These are phyloP conservation scores for Macrocystidia cucumis DNA, from an alignment of 1,284 basidiomycete species.

Conservation along the genomic window DNA sequence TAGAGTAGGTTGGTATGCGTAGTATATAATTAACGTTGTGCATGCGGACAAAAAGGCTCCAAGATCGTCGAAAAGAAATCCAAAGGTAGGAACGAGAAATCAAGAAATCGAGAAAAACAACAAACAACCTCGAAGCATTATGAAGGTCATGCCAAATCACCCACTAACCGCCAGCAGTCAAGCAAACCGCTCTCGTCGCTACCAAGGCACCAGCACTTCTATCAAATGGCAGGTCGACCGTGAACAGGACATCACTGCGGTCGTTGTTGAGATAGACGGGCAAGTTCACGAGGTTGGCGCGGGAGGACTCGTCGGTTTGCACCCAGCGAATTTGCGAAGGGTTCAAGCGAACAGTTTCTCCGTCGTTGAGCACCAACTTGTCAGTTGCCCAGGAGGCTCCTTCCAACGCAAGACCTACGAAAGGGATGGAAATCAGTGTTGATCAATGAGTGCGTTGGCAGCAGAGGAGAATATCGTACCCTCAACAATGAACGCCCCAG, in stretches of 20 bases:
- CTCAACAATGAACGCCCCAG: conserved; percentile 75
- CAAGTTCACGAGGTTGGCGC: conserved; percentile 57
- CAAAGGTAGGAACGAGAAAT: conserved; percentile 6
- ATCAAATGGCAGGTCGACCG: conserved; percentile 74
- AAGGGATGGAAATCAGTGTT: conserved; percentile 5
- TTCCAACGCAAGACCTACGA: conserved; percentile 74
- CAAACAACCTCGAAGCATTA: too few relatives aligned
- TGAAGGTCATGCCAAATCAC: too few relatives aligned
- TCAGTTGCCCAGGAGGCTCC: conserved; percentile 73
- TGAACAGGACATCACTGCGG: conserved; percentile 85
- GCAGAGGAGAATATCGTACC: conserved; percentile 41
- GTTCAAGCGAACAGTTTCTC: conserved; percentile 67
- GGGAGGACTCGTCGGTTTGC: conserved; percentile 44
- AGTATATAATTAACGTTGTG: too few relatives aligned
- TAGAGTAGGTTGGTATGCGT: too few relatives aligned
- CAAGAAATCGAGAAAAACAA: too few relatives aligned
- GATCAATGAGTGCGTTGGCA: conserved; percentile 5
- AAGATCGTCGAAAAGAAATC: conserved; percentile 9
- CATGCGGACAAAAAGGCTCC: too few relatives aligned
- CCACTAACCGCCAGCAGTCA: conserved; percentile 59
- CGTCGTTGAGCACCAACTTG: conserved; percentile 73
- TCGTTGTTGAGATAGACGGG: conserved; percentile 92
- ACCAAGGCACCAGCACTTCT: conserved; percentile 56
- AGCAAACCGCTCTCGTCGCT: conserved; percentile 74
- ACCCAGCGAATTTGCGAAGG: conserved; percentile 84